Conservation (phyloP, 257 asterid genomes). For the Scutellaria galericulata region DNA sequence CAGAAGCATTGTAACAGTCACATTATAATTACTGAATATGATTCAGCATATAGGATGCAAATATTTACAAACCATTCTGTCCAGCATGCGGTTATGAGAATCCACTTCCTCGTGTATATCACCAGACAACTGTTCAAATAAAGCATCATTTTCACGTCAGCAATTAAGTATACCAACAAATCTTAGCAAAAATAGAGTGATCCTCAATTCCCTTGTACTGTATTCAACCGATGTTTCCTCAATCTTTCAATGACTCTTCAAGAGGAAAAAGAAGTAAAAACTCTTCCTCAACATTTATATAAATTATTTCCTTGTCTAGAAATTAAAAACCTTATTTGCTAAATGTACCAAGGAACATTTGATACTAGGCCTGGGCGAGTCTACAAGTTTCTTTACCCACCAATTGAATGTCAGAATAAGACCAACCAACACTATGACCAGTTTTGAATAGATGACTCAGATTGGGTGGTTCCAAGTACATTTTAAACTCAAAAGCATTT, state of each 20-base stretch:
- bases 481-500: neutral
- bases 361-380: neutral
- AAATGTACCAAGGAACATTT: slow-evolving; percentile 1
- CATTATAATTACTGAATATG: neutral
- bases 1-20: neutral
- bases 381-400: neutral
- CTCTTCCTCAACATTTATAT: neutral
- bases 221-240: neutral
- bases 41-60: neutral
- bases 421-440: neutral
- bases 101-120: slow-evolving; percentile 96
- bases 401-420: neutral
- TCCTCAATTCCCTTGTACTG: neutral
- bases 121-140: slow-evolving; percentile 70
- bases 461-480: neutral
- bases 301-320: neutral
- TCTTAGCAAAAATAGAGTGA: slow-evolving; percentile 16
- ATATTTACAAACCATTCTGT: slow-evolving; percentile 77
- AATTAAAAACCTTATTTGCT: neutral
- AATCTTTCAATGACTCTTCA: neutral
- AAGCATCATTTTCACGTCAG: slow-evolving; percentile 29
- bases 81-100: slow-evolving; percentile 77
- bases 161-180: slow-evolving; percentile 7
- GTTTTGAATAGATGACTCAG: neutral
- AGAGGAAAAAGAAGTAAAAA: neutral